Evolutionary conservation across 139 green algal species (phyloP).

Genomic region (Picochlorum sp.): DNA sequence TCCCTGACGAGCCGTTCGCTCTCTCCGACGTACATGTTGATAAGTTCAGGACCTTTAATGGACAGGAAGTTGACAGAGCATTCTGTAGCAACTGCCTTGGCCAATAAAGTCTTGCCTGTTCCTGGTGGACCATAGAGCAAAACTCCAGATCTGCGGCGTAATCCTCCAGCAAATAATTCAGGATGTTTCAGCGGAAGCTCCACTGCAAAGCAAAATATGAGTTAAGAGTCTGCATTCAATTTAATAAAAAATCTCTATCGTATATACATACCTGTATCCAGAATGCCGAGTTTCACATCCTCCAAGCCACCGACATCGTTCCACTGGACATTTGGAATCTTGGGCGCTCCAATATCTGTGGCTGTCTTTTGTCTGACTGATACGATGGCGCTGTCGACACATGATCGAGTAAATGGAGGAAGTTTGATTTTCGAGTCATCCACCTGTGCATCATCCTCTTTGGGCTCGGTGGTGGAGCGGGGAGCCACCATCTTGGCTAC

Average conservation of each 20-base stretch:
- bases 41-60: constrained; percentile 88
- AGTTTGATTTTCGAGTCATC: background rate
- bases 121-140: constrained; percentile 86
- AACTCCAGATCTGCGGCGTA: constrained; percentile 74
- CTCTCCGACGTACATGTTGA: constrained; percentile 92
- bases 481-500: background rate
- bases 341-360: constrained; percentile 54
- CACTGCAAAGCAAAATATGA: constrained; percentile 15
- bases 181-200: constrained; percentile 83
- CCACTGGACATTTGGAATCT: constrained; percentile 73
- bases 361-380: constrained; percentile 50
- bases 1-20: constrained; percentile 64
- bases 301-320: constrained; percentile 87
- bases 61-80: constrained; percentile 77
- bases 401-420: background rate
- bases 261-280: constrained; percentile 55
- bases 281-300: constrained; percentile 70
- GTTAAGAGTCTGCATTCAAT: no score
- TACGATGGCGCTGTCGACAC: constrained; percentile 44
- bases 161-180: constrained; percentile 70
- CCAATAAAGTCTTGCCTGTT: constrained; percentile 86
- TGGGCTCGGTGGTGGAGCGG: background rate
- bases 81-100: constrained; percentile 85
- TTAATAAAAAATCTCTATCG: background rate
- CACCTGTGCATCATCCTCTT: no score